Evolutionary conservation across 805 yeast species (phyloP).

Genomic region (Metschnikowia lochheadii): DNA sequence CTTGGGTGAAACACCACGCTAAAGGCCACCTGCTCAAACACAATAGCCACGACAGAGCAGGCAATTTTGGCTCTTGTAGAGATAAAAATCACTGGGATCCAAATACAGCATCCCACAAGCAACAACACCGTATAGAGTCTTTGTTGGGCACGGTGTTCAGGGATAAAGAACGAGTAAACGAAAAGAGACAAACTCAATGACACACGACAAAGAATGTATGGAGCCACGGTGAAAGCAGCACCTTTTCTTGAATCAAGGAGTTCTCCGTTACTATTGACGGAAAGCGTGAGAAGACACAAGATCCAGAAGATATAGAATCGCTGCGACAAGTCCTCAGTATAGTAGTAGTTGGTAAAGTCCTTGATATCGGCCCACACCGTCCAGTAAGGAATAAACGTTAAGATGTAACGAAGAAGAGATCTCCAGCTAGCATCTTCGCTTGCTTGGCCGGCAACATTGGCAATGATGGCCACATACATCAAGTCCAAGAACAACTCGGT

Average conservation of each 20-base stretch:
- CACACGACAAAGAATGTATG: conserved; percentile 46
- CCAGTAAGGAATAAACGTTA: conserved; percentile 58
- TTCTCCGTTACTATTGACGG: conserved; percentile 42
- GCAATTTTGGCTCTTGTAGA: conserved; percentile 44
- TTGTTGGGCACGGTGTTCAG: conserved; percentile 50
- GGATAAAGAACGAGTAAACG: conserved; percentile 43
- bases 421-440: conserved; percentile 47
- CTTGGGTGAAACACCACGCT: conserved; percentile 44
- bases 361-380: conserved; percentile 62
- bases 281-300: conserved; percentile 45
- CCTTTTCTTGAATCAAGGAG: conserved; percentile 34
- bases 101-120: conserved; percentile 34
- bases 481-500: conserved; percentile 60
- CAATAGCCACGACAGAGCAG: conserved; percentile 36
- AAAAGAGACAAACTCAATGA: conserved; percentile 31
- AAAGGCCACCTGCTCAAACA: conserved; percentile 40
- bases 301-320: conserved; percentile 51
- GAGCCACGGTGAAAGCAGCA: conserved; percentile 43
- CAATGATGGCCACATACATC: conserved; percentile 60
- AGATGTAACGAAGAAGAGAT: conserved; percentile 43
- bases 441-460: conserved; percentile 54
- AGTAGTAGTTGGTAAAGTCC: conserved; percentile 61
- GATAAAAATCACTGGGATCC: conserved; percentile 53
- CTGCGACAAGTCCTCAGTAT: conserved; percentile 56
- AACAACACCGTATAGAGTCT: conserved; percentile 34